Conservation (phyloP, 2,329 filamentous ascomycete genomes). For the Colletotrichum trifolii region DNA sequence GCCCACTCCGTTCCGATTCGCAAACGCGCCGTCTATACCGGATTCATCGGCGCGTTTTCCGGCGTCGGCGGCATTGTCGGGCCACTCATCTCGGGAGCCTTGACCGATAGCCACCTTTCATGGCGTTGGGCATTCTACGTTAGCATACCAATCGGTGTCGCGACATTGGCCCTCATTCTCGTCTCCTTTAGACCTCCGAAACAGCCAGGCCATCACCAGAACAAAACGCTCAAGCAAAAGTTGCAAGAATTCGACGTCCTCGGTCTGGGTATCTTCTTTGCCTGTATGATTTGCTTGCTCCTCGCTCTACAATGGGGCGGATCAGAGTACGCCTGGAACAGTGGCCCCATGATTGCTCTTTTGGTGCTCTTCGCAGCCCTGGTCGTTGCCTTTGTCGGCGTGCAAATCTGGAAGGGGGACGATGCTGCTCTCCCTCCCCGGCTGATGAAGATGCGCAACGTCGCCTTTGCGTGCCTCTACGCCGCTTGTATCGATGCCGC, state of each 20-base stretch:
- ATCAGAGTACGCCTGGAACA: conserved; percentile 46
- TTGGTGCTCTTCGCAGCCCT: conserved; percentile 48
- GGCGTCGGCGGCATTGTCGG: conserved; percentile 47
- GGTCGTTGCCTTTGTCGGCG: conserved; percentile 41
- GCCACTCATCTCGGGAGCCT: conserved; percentile 43
- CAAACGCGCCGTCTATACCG: conserved; percentile 48
- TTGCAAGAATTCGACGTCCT: conserved; percentile 40
- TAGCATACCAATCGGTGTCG: conserved; percentile 44
- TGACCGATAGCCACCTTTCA: conserved; percentile 43
- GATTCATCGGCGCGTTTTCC: conserved; percentile 51
- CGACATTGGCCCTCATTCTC: conserved; percentile 40
- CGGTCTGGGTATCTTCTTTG: conserved; percentile 39
- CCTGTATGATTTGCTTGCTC: conserved; percentile 51
- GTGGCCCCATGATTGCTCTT: conserved; percentile 47
- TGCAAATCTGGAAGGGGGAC: conserved; percentile 49
- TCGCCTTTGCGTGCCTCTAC: conserved; percentile 39
- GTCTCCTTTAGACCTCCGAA: conserved; percentile 39
- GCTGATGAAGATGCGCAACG: conserved; percentile 45
- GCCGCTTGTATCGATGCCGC: conserved; percentile 32
- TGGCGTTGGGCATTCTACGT: conserved; percentile 47
- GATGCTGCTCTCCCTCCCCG: conserved; percentile 50
- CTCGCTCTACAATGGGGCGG: conserved; percentile 59
- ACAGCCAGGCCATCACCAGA: conserved; percentile 15
- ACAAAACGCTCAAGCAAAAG: conserved; percentile 30
- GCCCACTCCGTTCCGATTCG: conserved; percentile 48